Base-by-base conservation (phyloP, 352 stramenopile species). In the Phytophthora sansomeana region DNA sequence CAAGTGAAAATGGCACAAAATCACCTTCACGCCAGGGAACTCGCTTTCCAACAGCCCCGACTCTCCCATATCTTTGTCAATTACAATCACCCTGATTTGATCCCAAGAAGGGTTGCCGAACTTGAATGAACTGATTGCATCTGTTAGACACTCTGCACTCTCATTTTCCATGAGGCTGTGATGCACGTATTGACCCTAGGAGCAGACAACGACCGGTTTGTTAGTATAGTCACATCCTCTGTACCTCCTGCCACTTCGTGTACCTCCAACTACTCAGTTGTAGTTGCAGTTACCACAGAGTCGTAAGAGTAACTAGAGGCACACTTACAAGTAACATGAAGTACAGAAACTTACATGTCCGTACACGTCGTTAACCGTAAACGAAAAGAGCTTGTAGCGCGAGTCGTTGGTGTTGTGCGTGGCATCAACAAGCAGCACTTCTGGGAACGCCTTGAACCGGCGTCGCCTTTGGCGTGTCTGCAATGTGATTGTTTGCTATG, bases 101-200 rank as follows among this genome's bases (percentile, higher is more conserved):
- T 54, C 29, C 29, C 47, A 54, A 1, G 47, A 36, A 16, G 26
- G 47, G 26, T 54, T 54, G 28, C 16, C 4, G 41, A 54, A 41
- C 28, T 54, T 54, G 29, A 54, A 29, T 6, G 47, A 54, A 26
- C 16, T 36, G 8, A 54, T 39, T 11, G 28, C 47, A 41, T 54
- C 47, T 26, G 47, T 54, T 28, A 42, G 47, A 8, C 29, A 54
- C 29, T 54, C 47, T 6, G 29, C 29, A 41, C 29, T 54, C 29
- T 54, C 47, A 41, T 54, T 54, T n/a, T 42, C 47, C 26, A 41
- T 54, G 47, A 54, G 47, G n/a, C 29, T 42, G 10, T 54, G 47
- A 24, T 54, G 47, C 16, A 42, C 47, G 10, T 42, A 54, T 39
- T 54, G 47, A 24, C 47, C 47, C 47, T 54, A 54, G 16, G 21